Evolutionary conservation across 1,284 basidiomycete species (phyloP).

Genomic region (Apiotrichum veenhuisii): DNA sequence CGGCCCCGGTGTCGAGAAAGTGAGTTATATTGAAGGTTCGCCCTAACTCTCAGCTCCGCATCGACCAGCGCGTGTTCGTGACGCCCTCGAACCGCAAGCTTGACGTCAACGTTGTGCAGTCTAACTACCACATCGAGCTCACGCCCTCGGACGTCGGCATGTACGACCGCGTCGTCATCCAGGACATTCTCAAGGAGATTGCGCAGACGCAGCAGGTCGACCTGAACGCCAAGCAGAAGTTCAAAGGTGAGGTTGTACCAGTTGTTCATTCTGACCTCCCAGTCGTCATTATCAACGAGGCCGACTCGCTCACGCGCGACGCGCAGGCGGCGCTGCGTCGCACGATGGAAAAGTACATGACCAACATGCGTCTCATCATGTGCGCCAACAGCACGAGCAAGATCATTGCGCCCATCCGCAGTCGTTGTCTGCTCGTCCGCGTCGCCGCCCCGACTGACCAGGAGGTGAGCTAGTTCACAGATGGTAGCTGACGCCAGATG

Average conservation of each 20-base stretch:
- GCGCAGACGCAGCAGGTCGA: slow-evolving; percentile 99
- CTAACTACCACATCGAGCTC: slow-evolving; percentile 96
- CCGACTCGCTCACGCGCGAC: slow-evolving; percentile 88
- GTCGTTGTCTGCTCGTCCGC: slow-evolving; percentile 86
- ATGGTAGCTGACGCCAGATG: slow-evolving; percentile 59
- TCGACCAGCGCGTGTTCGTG: slow-evolving; percentile 94
- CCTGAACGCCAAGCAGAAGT: slow-evolving; percentile 87
- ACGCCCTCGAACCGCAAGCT: slow-evolving; percentile 93
- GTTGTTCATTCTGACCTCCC: slow-evolving; percentile 5
- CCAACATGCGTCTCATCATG: slow-evolving; percentile 92
- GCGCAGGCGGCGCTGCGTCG: slow-evolving; percentile 94
- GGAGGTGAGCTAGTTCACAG: slow-evolving; percentile 58
- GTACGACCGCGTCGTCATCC: slow-evolving; percentile 92
- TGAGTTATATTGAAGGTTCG: slow-evolving; percentile 36
- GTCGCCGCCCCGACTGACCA: slow-evolving; percentile 79
- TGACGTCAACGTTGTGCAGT: slow-evolving; percentile 94
- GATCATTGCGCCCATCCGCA: slow-evolving; percentile 95
- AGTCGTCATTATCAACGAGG: slow-evolving; percentile 98
- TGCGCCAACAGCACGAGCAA: slow-evolving; percentile 97
- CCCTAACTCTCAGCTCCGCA: slow-evolving; percentile 69
- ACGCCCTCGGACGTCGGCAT: slow-evolving; percentile 98
- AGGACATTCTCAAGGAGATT: slow-evolving; percentile 96
- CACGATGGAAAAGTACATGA: slow-evolving; percentile 99
- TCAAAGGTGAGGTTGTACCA: slow-evolving; percentile 68
- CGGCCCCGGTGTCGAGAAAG: slow-evolving; percentile 89